These are phyloP conservation scores for Malassezia caprae DNA, from an alignment of 1,284 basidiomycete species.

Conservation along the genomic window DNA sequence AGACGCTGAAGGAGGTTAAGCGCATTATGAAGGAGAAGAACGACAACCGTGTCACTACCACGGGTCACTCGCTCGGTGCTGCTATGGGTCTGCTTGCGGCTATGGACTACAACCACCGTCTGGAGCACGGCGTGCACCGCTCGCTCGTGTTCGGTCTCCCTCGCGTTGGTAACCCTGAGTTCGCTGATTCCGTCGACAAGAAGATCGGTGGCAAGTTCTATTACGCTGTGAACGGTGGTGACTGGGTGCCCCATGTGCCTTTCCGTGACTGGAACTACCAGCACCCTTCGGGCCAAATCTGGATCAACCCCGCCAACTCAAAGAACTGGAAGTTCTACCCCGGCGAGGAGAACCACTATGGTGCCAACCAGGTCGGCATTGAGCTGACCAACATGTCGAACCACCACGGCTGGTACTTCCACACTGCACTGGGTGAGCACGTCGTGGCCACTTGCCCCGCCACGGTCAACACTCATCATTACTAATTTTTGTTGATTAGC, in stretches of 20 bases:
- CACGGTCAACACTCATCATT: neutral
- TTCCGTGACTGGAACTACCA: slow-evolving; percentile 21
- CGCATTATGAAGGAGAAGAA: slow-evolving; percentile 17
- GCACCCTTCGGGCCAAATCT: slow-evolving; percentile 31
- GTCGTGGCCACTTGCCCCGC: neutral
- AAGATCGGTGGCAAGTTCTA: slow-evolving; percentile 22
- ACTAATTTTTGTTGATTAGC: neutral
- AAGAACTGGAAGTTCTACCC: slow-evolving; percentile 24
- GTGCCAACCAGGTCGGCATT: slow-evolving; percentile 22
- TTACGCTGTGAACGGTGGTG: slow-evolving; percentile 29
- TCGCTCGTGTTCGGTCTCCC: slow-evolving; percentile 30
- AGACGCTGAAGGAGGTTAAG: slow-evolving; percentile 22
- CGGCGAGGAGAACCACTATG: slow-evolving; percentile 35
- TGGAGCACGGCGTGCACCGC: slow-evolving; percentile 17
- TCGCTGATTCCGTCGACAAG: slow-evolving; percentile 26
- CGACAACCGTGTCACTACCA: slow-evolving; percentile 20
- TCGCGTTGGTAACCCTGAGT: slow-evolving; percentile 24
- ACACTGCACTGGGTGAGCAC: neutral
- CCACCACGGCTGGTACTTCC: slow-evolving; percentile 8
- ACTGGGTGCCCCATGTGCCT: slow-evolving; percentile 29
- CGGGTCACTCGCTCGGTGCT: slow-evolving; percentile 37
- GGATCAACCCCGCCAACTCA: slow-evolving; percentile 29
- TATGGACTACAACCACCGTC: slow-evolving; percentile 26
- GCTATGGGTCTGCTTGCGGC: slow-evolving; percentile 29
- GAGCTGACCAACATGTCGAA: neutral